Base-by-base conservation (phyloP, 2,329 filamentous ascomycete species). In the Elsinoe arachidis region DNA sequence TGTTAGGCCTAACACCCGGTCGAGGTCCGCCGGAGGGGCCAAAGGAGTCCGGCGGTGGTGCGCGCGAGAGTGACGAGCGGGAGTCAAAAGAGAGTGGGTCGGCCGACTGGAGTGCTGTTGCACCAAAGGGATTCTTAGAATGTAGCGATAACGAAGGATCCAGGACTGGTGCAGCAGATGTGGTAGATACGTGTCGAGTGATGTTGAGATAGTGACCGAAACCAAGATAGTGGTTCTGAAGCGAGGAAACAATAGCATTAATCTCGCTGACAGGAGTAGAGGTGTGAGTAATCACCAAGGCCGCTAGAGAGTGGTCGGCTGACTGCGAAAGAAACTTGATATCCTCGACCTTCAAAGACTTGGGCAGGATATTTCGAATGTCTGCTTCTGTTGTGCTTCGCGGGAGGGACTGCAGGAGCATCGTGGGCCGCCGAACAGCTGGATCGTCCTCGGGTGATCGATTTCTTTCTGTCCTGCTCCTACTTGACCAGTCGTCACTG, bases 171-270 rank as follows among this genome's bases (percentile, higher is more conserved):
- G 41, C 38, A 9, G 23, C 34, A 4, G 21, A 30, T 9, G 79
- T 84, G 2, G 90, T 95, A 0, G 90, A 95, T 3, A 96, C 78
- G 72, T 95, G 88, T 9, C 90, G 80, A 60, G 91, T 88, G 44
- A 95, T 78, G 5, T 82, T 86, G 1, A 96, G 76, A 69, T 91
- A 86, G 73, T 86, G 90, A 4, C 91, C 91, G 68, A 83, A 90
- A 14, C 91, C 91, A 14, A 96, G 75, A 68, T 96, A 96, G 63
- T 80, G 83, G 62, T 93, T 90, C 67, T 95, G 88, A 33, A 96
- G 74, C 2, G 81, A 74, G 67, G 84, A 92, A 55, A 95, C 88
- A 0, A 85, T 81, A 3, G 82, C 79, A 66, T 96, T 90, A 56
- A 96, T 91, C 58, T 95, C 88, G 21, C 85, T 87, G 0, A 86